Conservation (phyloP, 352 stramenopile species). For the Phytopythium ostracodes region DNA sequence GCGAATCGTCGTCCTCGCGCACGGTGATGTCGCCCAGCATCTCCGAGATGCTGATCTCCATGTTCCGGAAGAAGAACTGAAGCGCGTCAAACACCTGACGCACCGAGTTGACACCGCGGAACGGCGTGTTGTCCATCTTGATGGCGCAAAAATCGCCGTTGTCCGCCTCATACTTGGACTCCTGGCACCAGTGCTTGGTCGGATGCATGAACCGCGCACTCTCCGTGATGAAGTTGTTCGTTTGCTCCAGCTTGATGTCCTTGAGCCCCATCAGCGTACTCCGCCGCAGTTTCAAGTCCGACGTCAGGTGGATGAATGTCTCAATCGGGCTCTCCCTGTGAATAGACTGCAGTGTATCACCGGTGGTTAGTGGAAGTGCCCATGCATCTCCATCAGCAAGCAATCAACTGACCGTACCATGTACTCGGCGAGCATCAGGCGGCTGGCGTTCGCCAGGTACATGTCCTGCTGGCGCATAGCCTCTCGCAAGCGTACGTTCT, state of each 20-base stretch:
- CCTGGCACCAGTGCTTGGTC: constrained; percentile 28
- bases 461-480: constrained; percentile 42
- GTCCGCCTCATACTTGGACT: constrained; percentile 38
- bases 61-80: constrained; percentile 52
- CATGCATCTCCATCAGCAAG: neutral
- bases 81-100: constrained; percentile 53
- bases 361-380: neutral
- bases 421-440: constrained; percentile 35
- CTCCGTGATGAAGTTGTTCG: constrained; percentile 26
- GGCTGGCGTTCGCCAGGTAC: constrained; percentile 29
- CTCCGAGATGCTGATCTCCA: constrained; percentile 58
- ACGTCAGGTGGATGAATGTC: constrained; percentile 37
- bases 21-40: constrained; percentile 51
- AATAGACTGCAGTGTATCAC: constrained; percentile 5
- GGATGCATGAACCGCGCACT: constrained; percentile 17
- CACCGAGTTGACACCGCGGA: constrained; percentile 27
- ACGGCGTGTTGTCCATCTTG: constrained; percentile 57
- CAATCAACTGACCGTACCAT: constrained; percentile 14
- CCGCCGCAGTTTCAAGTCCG: constrained; percentile 26
- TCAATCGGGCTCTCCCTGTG: constrained; percentile 26
- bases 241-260: constrained; percentile 27
- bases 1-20: constrained; percentile 45
- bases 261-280: constrained; percentile 21
- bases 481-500: constrained; percentile 29
- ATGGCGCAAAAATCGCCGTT: constrained; percentile 48